These are phyloP conservation scores for Leucosporidium scottii DNA, from an alignment of 768 basidiomycete species.

Conservation along the genomic window DNA sequence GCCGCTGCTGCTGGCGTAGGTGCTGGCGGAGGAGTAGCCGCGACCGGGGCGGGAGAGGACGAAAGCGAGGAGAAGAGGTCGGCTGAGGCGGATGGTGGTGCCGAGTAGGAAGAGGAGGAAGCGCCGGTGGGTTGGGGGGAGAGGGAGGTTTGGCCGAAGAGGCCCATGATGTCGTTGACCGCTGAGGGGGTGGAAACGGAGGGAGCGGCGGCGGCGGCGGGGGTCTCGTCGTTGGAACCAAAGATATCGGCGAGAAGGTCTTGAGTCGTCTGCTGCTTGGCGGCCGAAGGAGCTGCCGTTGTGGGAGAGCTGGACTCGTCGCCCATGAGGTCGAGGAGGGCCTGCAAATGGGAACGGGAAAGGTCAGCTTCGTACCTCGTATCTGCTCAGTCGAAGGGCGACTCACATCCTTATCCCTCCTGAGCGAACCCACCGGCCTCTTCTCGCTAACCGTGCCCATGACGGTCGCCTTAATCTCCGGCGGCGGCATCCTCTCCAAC, in stretches of 20 bases:
- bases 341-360: slow-evolving; percentile 9
- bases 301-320: slow-evolving; percentile 56
- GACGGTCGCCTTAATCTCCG: slow-evolving; percentile 93
- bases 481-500: slow-evolving; percentile 96
- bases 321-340: slow-evolving; percentile 67
- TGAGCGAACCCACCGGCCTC: slow-evolving; percentile 87
- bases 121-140: slow-evolving; percentile 24
- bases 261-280: slow-evolving; percentile 58
- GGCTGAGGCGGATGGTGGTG: not conserved
- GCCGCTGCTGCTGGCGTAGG: slow-evolving; percentile 32
- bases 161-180: slow-evolving; percentile 82
- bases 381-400: not conserved
- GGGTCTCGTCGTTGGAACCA: slow-evolving; percentile 48
- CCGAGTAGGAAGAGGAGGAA: slow-evolving; percentile 1
- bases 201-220: slow-evolving; percentile 43
- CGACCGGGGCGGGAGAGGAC: slow-evolving; percentile 22
- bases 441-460: slow-evolving; percentile 89
- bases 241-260: slow-evolving; percentile 91
- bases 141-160: slow-evolving; percentile 57
- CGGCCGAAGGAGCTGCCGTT: slow-evolving; percentile 46
- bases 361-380: not conserved
- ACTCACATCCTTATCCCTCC: slow-evolving; percentile 63
- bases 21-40: slow-evolving; percentile 38
- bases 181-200: slow-evolving; percentile 52
- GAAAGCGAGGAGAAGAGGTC: slow-evolving; percentile 39